Conservation (phyloP, 371 early-diverging fungal species). For the Capillidium rhysosporum region DNA sequence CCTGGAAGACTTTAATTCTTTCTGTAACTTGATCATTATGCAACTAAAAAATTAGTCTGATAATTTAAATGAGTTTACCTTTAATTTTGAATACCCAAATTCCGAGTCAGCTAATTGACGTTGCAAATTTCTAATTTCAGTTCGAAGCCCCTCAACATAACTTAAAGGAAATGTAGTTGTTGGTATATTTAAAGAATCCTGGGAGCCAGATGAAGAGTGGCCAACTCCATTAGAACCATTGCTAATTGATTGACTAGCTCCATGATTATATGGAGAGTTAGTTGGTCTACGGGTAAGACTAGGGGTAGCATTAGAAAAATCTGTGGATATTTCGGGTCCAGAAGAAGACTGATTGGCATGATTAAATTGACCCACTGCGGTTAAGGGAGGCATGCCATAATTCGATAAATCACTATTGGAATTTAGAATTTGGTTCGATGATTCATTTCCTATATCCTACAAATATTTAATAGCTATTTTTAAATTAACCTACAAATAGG, state of each 20-base stretch:
- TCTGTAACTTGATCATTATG: slow-evolving; percentile 7
- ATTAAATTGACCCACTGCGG: not conserved
- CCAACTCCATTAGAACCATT: too few relatives aligned
- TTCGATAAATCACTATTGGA: too few relatives aligned
- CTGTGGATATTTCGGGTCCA: not conserved
- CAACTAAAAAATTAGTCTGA: not conserved
- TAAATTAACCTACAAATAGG: not conserved
- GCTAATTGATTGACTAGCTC: too few relatives aligned
- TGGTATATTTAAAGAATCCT: too few relatives aligned
- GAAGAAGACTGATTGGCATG: not conserved
- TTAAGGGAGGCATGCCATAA: too few relatives aligned
- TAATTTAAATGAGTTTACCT: slow-evolving; percentile 5
- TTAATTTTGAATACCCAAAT: slow-evolving; percentile 8
- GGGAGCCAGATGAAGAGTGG: too few relatives aligned
- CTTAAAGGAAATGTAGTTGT: not conserved
- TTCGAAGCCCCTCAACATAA: slow-evolving; percentile 5
- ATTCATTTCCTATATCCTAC: too few relatives aligned
- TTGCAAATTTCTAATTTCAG: slow-evolving; percentile 8
- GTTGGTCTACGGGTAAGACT: not conserved
- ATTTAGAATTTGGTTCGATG: too few relatives aligned
- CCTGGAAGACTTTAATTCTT: slow-evolving; percentile 7
- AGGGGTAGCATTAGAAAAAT: not conserved
- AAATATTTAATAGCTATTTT: too few relatives aligned
- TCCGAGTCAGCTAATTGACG: slow-evolving; percentile 9
- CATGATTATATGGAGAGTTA: not conserved